Conservation (phyloP, 495 filamentous ascomycete species). For the Diplogelasinospora grovesii region DNA sequence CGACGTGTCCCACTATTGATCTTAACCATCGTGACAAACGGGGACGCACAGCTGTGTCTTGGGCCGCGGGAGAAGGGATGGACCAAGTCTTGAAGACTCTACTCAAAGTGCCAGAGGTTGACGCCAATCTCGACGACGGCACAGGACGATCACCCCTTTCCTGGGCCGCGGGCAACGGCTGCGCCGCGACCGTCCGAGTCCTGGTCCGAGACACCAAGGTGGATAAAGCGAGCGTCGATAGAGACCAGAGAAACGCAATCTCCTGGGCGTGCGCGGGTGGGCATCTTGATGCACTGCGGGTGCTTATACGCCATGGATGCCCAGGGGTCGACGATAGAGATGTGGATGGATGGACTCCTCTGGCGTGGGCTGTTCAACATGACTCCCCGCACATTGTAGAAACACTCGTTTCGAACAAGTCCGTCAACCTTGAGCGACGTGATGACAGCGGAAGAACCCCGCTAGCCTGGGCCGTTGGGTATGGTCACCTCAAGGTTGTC, state of each 20-base stretch:
- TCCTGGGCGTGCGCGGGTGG: constrained; percentile 19
- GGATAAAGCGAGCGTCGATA: constrained; percentile 10
- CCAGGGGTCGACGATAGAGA: constrained; percentile 17
- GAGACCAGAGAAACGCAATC: constrained; percentile 14
- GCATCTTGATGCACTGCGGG: constrained; percentile 8
- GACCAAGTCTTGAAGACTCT: constrained; percentile 9
- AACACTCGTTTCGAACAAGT: constrained; percentile 5
- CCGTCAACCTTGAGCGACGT: constrained; percentile 12
- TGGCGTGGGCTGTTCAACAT: constrained; percentile 18
- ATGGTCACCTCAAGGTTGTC: constrained; percentile 10
- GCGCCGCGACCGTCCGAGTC: background rate
- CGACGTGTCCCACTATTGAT: background rate
- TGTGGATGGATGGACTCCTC: constrained; percentile 21
- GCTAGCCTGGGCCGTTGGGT: constrained; percentile 14
- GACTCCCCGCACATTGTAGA: constrained; percentile 4
- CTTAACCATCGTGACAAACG: constrained; percentile 15
- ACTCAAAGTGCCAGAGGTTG: background rate
- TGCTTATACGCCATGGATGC: constrained; percentile 10
- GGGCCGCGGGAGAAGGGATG: constrained; percentile 15
- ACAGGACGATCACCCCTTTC: constrained; percentile 12
- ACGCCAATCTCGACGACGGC: constrained; percentile 7
- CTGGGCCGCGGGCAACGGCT: constrained; percentile 17
- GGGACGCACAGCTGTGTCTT: constrained; percentile 18
- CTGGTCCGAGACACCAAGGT: constrained; percentile 8
- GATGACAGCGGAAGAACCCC: constrained; percentile 6